These are phyloP conservation scores for Tritrichomonas foetus DNA, from an alignment of 208 protist species.

Conservation along the genomic window DNA sequence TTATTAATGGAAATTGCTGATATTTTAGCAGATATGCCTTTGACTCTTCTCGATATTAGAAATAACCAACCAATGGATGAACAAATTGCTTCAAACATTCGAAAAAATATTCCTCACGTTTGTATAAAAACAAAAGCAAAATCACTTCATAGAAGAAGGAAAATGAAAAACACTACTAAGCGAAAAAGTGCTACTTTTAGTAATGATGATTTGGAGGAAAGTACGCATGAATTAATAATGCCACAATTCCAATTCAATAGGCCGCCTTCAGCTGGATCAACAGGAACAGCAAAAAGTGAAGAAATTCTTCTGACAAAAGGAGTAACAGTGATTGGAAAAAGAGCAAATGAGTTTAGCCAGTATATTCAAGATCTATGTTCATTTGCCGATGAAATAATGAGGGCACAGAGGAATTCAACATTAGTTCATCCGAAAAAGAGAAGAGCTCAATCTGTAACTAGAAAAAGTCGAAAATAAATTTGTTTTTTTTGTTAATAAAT, in stretches of 20 bases:
- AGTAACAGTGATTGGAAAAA: background rate
- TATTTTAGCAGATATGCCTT: background rate
- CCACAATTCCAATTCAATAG: background rate
- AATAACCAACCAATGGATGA: background rate
- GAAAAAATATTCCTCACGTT: slow-evolving; percentile 7
- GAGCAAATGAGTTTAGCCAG: background rate
- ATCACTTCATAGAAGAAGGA: background rate
- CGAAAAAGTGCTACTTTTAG: background rate
- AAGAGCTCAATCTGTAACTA: background rate
- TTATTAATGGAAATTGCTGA: background rate
- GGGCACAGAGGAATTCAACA: no score
- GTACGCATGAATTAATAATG: background rate
- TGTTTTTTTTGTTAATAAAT: background rate
- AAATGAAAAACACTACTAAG: background rate
- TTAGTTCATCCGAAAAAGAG: background rate
- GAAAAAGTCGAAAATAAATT: background rate
- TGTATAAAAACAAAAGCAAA: background rate
- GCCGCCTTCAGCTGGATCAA: background rate
- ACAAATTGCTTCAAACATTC: background rate
- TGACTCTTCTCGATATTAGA: background rate
- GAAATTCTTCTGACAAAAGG: background rate
- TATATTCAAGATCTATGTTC: background rate
- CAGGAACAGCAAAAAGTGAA: background rate
- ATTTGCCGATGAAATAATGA: no score
- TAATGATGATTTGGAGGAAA: background rate